These are phyloP conservation scores for Neofusicoccum parvum DNA, from an alignment of 2,329 filamentous ascomycete species.

Conservation along the genomic window DNA sequence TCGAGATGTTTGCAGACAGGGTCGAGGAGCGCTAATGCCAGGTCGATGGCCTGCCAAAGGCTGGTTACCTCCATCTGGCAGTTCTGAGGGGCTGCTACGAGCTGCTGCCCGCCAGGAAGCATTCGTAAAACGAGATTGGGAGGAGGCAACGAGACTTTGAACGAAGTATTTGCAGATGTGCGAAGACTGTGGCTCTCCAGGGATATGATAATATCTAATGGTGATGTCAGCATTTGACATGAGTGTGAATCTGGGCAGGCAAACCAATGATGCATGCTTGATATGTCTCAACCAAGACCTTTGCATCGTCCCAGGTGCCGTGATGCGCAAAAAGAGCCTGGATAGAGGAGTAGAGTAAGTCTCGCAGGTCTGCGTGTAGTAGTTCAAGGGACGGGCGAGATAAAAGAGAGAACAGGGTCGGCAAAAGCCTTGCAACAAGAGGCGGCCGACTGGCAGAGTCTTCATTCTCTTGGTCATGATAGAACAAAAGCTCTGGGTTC, in stretches of 20 bases:
- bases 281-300: conserved; percentile 38
- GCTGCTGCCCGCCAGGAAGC: conserved; percentile 42
- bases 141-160: conserved; percentile 41
- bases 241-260: conserved; percentile 20
- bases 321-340: conserved; percentile 37
- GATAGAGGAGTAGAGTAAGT: conserved; percentile 42
- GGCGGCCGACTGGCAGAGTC: conserved; percentile 42
- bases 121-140: conserved; percentile 41
- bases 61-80: conserved; percentile 37
- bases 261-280: conserved; percentile 46
- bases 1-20: not conserved
- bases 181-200: conserved; percentile 40
- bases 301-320: conserved; percentile 39
- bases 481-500: conserved; percentile 67
- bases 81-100: conserved; percentile 45
- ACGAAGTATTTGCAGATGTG: conserved; percentile 23
- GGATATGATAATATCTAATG: conserved; percentile 48
- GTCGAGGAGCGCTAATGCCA: conserved; percentile 26
- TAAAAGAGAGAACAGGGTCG: conserved; percentile 54
- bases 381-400: conserved; percentile 43
- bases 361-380: conserved; percentile 41
- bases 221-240: not conserved
- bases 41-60: conserved; percentile 29
- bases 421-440: conserved; percentile 57
- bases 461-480: conserved; percentile 27